A percentile compares a stretch with the other conserved stretches of the same genome.
Conservation (phyloP, 495 filamentous ascomycete species). For the Xylaria castorea region DNA sequence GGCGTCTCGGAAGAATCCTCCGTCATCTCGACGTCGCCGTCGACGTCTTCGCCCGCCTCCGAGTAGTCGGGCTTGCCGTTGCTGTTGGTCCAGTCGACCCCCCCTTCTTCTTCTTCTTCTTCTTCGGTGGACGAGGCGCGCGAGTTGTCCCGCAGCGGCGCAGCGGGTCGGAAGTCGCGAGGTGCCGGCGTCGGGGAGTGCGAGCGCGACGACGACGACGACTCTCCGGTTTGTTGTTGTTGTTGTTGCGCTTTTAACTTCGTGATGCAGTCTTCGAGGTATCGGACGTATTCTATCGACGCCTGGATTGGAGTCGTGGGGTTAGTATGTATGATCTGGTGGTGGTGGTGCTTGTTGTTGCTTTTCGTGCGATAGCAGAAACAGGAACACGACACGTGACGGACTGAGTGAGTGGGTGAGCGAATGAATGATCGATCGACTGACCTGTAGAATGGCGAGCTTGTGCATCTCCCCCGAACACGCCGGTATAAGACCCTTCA, state of each 20-base stretch:
- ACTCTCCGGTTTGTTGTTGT: constrained; percentile 33
- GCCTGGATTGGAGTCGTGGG: constrained; percentile 59
- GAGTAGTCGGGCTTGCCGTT: background rate
- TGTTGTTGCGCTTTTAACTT: constrained; percentile 81
- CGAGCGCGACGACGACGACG: background rate
- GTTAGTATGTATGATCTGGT: constrained; percentile 5
- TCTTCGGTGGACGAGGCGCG: background rate
- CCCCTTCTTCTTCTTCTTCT: no score
- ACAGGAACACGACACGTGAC: background rate
- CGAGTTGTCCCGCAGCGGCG: background rate
- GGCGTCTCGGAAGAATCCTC: constrained; percentile 43
- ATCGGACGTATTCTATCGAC: constrained; percentile 95
- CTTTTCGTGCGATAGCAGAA: background rate
- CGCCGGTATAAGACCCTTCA: constrained; percentile 96
- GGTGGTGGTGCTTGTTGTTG: background rate
- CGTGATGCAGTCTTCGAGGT: constrained; percentile 86
- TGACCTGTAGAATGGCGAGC: constrained; percentile 90
- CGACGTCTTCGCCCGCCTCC: constrained; percentile 35
- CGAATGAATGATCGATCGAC: constrained; percentile 13
- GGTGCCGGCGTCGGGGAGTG: background rate
- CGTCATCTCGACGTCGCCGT: constrained; percentile 59
- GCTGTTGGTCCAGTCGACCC: background rate
- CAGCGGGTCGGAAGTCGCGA: constrained; percentile 4
- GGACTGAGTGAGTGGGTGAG: background rate
- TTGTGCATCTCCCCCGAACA: constrained; percentile 97